These are phyloP conservation scores for Starmera pachycereana DNA, from an alignment of 805 yeast genomes.

Conservation along the genomic window DNA sequence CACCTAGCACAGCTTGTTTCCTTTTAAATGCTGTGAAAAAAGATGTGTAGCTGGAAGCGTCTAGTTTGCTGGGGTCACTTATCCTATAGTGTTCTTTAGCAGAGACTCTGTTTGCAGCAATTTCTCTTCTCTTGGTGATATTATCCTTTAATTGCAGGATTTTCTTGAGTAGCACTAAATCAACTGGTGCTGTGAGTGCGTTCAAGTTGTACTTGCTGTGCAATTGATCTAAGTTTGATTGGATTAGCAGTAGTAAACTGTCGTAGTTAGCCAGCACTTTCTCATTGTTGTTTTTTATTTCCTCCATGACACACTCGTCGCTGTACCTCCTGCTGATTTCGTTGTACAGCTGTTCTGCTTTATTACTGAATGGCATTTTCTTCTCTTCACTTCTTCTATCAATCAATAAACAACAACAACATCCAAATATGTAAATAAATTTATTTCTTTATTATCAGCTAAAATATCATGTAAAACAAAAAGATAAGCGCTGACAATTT, in stretches of 20 bases:
- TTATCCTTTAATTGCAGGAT: slow-evolving; percentile 10
- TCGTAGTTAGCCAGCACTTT: slow-evolving; percentile 9
- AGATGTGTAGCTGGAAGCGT: slow-evolving; percentile 15
- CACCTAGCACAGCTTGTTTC: not conserved
- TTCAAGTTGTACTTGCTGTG: slow-evolving; percentile 1
- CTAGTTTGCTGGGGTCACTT: slow-evolving; percentile 5
- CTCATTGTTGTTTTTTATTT: slow-evolving; percentile 14
- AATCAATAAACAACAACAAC: too few species aligned
- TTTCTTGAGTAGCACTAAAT: slow-evolving; percentile 8
- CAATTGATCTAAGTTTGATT: slow-evolving; percentile 3
- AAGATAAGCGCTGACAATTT: too few species aligned
- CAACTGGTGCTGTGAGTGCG: slow-evolving; percentile 3
- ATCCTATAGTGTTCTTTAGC: slow-evolving; percentile 7
- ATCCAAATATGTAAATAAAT: too few species aligned
- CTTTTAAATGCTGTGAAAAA: slow-evolving; percentile 15
- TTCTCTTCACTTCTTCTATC: too few species aligned
- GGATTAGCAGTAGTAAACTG: slow-evolving; percentile 5
- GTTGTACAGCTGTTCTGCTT: not conserved
- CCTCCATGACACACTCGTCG: slow-evolving; percentile 4
- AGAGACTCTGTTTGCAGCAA: slow-evolving; percentile 6
- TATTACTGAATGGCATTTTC: too few species aligned
- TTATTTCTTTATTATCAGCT: too few species aligned
- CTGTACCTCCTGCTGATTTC: not conserved
- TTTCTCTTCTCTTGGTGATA: slow-evolving; percentile 7
- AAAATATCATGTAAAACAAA: too few species aligned